Percentiles rank a stretch among this genome's conserved stretches.
Evolutionary conservation across 352 stramenopile genomes (phyloP).

Genomic region (Phytophthora aleatoria): DNA sequence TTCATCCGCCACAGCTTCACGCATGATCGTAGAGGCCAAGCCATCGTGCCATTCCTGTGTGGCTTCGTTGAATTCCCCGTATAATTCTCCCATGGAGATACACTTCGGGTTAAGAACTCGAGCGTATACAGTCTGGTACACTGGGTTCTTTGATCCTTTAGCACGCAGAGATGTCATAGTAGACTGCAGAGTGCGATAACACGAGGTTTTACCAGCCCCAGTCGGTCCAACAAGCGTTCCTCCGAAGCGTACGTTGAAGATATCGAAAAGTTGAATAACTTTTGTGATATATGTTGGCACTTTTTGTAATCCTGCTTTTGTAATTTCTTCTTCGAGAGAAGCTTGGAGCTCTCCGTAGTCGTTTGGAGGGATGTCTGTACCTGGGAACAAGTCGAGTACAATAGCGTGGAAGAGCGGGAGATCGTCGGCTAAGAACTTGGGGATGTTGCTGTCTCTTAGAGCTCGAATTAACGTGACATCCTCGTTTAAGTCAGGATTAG

Average conservation of each 20-base stretch:
- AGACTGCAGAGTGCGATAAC: slow-evolving; percentile 85
- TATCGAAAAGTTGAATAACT: slow-evolving; percentile 95
- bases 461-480: slow-evolving; percentile 91
- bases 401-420: slow-evolving; percentile 92
- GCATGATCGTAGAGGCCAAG: slow-evolving; percentile 79
- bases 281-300: slow-evolving; percentile 90
- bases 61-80: slow-evolving; percentile 88
- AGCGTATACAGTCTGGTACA: slow-evolving; percentile 79
- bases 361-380: slow-evolving; percentile 75
- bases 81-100: slow-evolving; percentile 85
- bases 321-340: slow-evolving; percentile 61
- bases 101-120: slow-evolving; percentile 88
- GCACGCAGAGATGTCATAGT: slow-evolving; percentile 86
- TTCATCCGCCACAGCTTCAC: slow-evolving; percentile 75
- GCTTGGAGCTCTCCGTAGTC: slow-evolving; percentile 89
- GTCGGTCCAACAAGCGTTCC: slow-evolving; percentile 90
- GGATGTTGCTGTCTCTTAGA: slow-evolving; percentile 93
- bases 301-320: slow-evolving; percentile 61
- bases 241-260: slow-evolving; percentile 94
- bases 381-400: slow-evolving; percentile 92
- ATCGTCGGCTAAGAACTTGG: slow-evolving; percentile 94
- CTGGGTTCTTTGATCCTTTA: slow-evolving; percentile 65
- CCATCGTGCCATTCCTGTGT: slow-evolving; percentile 92
- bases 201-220: slow-evolving; percentile 85
- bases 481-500: slow-evolving; percentile 74